phyloP scores from a whole-genome alignment of 805 yeast genomes.

The Diddensiella caesifluorescens region DNA sequence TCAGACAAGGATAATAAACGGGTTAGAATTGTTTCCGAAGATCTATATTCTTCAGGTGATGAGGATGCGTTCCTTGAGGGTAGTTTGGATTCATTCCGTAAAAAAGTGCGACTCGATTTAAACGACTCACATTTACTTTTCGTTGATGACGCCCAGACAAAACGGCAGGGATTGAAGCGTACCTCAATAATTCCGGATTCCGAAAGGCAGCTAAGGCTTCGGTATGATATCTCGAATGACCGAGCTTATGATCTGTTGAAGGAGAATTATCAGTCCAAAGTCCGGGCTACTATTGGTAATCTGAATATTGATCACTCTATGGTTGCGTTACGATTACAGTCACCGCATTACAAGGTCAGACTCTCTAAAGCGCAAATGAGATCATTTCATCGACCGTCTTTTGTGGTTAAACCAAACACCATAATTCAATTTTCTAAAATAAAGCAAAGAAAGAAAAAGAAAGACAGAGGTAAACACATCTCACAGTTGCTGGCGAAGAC shows the following conservation, averaged over 20 bases:
- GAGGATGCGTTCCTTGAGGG: slow-evolving; percentile 79
- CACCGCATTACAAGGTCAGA: slow-evolving; percentile 83
- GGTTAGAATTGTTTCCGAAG: slow-evolving; percentile 3
- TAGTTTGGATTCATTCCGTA: slow-evolving; percentile 28
- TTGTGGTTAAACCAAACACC: slow-evolving; percentile 73
- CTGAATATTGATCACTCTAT: slow-evolving; percentile 84
- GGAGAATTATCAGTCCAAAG: slow-evolving; percentile 83
- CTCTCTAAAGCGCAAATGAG: slow-evolving; percentile 63
- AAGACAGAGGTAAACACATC: slow-evolving; percentile 78
- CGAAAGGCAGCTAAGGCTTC: slow-evolving; percentile 49
- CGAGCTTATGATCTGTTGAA: slow-evolving; percentile 74
- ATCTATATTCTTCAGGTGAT: slow-evolving; percentile 28
- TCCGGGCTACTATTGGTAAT: slow-evolving; percentile 88
- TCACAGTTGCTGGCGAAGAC: slow-evolving; percentile 67
- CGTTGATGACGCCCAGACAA: slow-evolving; percentile 38
- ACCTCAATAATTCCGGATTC: slow-evolving; percentile 41
- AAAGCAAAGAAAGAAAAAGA: slow-evolving; percentile 77
- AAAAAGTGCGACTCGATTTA: slow-evolving; percentile 55
- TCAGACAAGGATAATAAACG: background rate
- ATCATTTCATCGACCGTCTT: slow-evolving; percentile 72
- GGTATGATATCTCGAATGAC: slow-evolving; percentile 86
- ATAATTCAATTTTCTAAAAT: slow-evolving; percentile 68
- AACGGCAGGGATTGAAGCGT: slow-evolving; percentile 1
- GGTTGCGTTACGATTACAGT: slow-evolving; percentile 81
- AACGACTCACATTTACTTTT: slow-evolving; percentile 81